Conservation (phyloP, 108 stramenopile genomes). For the Asterionellopsis glacialis region DNA sequence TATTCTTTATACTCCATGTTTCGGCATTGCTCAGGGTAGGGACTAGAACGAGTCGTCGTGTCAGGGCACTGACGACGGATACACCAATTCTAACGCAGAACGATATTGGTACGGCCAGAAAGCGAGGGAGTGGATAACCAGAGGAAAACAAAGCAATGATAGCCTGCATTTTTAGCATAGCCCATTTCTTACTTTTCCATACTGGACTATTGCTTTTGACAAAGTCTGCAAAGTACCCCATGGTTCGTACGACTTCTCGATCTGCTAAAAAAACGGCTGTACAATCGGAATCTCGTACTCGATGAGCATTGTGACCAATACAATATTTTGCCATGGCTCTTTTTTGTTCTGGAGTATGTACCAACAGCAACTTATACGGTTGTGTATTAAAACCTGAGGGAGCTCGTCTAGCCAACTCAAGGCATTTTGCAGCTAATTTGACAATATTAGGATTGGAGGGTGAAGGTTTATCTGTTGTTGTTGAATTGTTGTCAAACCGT, state of each 20-base stretch:
- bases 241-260: slow-evolving; percentile 43
- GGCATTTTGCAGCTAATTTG: slow-evolving; percentile 29
- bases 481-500: slow-evolving; percentile 23
- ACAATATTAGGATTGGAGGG: slow-evolving; percentile 40
- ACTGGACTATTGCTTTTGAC: slow-evolving; percentile 16
- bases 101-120: slow-evolving; percentile 51
- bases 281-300: slow-evolving; percentile 88
- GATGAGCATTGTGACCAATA: slow-evolving; percentile 74
- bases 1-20: slow-evolving; percentile 88
- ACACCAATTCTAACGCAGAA: slow-evolving; percentile 48
- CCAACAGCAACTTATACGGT: slow-evolving; percentile 81
- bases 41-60: slow-evolving; percentile 35
- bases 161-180: slow-evolving; percentile 32
- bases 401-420: slow-evolving; percentile 55
- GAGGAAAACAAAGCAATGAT: slow-evolving; percentile 65
- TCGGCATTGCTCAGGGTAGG: slow-evolving; percentile 72
- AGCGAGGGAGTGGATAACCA: slow-evolving; percentile 71
- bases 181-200: slow-evolving; percentile 6
- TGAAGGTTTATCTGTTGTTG: slow-evolving; percentile 26
- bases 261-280: slow-evolving; percentile 88
- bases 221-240: slow-evolving; percentile 36
- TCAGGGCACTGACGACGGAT: slow-evolving; percentile 31
- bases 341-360: slow-evolving; percentile 54
- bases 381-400: slow-evolving; percentile 89
- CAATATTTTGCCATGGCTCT: slow-evolving; percentile 55